These are phyloP conservation scores for Furcasterigmium sp. DNA, from an alignment of 2,329 filamentous ascomycete genomes.

Conservation along the genomic window DNA sequence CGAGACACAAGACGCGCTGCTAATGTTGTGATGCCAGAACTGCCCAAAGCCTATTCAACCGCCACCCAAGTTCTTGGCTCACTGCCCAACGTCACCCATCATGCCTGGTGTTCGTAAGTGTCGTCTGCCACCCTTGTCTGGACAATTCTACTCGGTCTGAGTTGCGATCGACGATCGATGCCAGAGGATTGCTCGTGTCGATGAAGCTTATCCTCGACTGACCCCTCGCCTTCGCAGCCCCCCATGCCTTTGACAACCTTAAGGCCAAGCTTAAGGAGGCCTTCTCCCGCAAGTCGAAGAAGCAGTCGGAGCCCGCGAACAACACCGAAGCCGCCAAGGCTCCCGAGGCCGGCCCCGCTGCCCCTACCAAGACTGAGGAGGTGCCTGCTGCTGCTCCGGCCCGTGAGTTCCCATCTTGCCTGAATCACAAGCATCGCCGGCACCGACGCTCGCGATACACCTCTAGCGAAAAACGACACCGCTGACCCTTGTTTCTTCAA, in stretches of 20 bases:
- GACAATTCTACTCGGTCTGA: background rate
- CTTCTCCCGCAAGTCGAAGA: slow-evolving; percentile 42
- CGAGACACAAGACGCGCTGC: too few relatives aligned
- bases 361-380: slow-evolving; percentile 19
- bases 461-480: too few relatives aligned
- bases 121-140: background rate
- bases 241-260: slow-evolving; percentile 46
- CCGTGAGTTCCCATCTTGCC: background rate
- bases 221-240: slow-evolving; percentile 27
- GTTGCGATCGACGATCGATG: too few relatives aligned
- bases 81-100: slow-evolving; percentile 20
- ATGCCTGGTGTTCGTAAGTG: slow-evolving; percentile 51
- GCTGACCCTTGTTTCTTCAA: background rate
- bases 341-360: slow-evolving; percentile 21
- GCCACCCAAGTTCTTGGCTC: background rate
- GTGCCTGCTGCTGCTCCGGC: slow-evolving; percentile 17
- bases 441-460: background rate
- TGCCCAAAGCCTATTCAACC: too few relatives aligned
- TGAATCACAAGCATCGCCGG: background rate
- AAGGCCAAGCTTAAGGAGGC: slow-evolving; percentile 48
- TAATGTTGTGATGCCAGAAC: too few relatives aligned
- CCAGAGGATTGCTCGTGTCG: too few relatives aligned
- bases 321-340: slow-evolving; percentile 27
- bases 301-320: slow-evolving; percentile 26
- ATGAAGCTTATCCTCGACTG: too few relatives aligned